Evolutionary conservation across 768 basidiomycete species (phyloP).

Genomic region (Podaxis sp.): DNA sequence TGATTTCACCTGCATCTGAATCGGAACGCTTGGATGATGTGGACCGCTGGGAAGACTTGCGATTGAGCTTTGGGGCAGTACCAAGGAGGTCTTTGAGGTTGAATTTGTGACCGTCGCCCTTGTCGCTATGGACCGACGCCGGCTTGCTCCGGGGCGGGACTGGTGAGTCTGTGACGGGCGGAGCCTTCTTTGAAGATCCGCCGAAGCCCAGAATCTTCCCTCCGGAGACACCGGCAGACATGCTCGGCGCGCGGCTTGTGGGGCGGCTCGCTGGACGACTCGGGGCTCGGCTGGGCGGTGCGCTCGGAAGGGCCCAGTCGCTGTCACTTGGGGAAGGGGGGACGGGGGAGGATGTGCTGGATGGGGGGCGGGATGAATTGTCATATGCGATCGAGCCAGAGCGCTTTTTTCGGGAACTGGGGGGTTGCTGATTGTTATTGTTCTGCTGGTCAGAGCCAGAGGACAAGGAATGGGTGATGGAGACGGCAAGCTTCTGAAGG

Average conservation of each 20-base stretch:
- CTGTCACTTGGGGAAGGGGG: conserved; percentile 54
- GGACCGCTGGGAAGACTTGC: conserved; percentile 70
- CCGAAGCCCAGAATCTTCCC: conserved; percentile 24
- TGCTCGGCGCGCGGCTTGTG: conserved; percentile 45
- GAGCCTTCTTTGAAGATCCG: conserved; percentile 5
- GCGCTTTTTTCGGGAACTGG: conserved; percentile 18
- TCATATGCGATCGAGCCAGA: not conserved
- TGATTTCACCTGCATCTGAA: conserved; percentile 45
- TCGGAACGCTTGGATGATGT: conserved; percentile 63
- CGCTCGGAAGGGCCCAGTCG: conserved; percentile 50
- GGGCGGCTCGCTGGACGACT: conserved; percentile 56
- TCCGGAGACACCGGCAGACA: conserved; percentile 42
- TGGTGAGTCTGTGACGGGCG: conserved; percentile 14
- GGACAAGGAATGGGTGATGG: conserved; percentile 24
- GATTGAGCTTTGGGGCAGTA: conserved; percentile 68
- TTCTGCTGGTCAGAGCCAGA: conserved; percentile 34
- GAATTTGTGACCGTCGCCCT: conserved; percentile 64
- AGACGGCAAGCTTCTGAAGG: conserved; percentile 37
- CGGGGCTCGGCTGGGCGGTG: conserved; percentile 59
- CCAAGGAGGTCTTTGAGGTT: conserved; percentile 79
- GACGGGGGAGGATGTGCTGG: conserved; percentile 25
- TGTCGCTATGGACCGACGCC: conserved; percentile 50
- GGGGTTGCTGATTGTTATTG: conserved; percentile 2
- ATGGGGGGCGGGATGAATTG: conserved; percentile 18
- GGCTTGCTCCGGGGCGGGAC: conserved; percentile 30